phyloP scores from a whole-genome alignment of 306 rosid species.

The Hippophae tibetana region DNA sequence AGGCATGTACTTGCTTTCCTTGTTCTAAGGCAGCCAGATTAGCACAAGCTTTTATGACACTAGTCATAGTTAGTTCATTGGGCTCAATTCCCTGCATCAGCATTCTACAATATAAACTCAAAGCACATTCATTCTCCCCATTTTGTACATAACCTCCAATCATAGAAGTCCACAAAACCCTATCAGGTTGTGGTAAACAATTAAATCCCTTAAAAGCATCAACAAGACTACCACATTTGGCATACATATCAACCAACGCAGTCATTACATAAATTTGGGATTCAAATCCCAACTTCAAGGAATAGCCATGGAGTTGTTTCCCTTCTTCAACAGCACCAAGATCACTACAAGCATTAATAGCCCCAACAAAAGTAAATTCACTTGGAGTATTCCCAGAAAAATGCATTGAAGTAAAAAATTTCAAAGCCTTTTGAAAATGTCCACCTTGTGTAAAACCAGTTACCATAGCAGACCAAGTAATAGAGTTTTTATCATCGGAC shows the following conservation, averaged over 20 bases:
- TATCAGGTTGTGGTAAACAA: slow-evolving; percentile 52
- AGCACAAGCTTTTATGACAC: slow-evolving; percentile 74
- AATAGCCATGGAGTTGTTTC: slow-evolving; percentile 59
- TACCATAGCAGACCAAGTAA: slow-evolving; percentile 88
- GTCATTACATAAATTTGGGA: slow-evolving; percentile 56
- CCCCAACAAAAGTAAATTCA: slow-evolving; percentile 69
- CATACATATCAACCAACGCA: slow-evolving; percentile 86
- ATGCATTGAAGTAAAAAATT: slow-evolving; percentile 55
- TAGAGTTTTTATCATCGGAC: slow-evolving; percentile 51
- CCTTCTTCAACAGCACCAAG: slow-evolving; percentile 52
- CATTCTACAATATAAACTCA: slow-evolving; percentile 63
- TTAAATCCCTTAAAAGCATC: slow-evolving; percentile 71
- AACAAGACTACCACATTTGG: slow-evolving; percentile 49
- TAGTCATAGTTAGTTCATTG: slow-evolving; percentile 65
- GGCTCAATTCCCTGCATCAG: slow-evolving; percentile 55
- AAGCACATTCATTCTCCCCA: slow-evolving; percentile 63
- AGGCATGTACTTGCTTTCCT: slow-evolving; percentile 73
- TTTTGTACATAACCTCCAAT: slow-evolving; percentile 68
- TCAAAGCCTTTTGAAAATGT: slow-evolving; percentile 49
- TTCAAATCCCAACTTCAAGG: slow-evolving; percentile 63
- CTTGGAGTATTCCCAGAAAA: slow-evolving; percentile 40
- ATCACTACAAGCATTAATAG: slow-evolving; percentile 71
- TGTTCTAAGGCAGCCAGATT: slow-evolving; percentile 74
- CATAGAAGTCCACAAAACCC: slow-evolving; percentile 86
- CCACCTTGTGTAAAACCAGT: slow-evolving; percentile 75